Evolutionary conservation across 2,329 filamentous ascomycete genomes (phyloP).

Genomic region (Pseudogymnoascus sp.): DNA sequence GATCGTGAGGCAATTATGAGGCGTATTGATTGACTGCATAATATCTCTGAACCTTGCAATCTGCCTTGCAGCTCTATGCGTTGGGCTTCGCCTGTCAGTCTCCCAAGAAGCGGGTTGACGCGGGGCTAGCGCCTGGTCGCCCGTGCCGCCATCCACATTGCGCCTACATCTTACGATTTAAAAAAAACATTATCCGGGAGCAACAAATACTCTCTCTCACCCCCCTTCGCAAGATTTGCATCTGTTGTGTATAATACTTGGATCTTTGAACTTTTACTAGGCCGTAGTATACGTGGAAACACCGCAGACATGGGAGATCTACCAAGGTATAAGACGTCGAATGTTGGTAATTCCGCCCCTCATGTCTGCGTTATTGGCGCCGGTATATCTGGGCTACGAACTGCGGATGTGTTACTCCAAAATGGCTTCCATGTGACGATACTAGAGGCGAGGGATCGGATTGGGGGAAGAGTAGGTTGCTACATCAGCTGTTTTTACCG

Average conservation of each 20-base stretch:
- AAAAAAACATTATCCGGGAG: background rate
- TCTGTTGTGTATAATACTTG: background rate
- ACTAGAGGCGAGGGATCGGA: slow-evolving; percentile 47
- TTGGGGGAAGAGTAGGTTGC: slow-evolving; percentile 45
- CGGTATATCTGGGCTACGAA: slow-evolving; percentile 49
- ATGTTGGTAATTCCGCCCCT: background rate
- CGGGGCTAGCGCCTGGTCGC: background rate
- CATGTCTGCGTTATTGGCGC: slow-evolving; percentile 47
- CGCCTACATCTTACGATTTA: background rate
- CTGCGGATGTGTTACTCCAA: slow-evolving; percentile 47
- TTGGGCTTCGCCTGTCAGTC: background rate
- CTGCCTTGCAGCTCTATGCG: background rate
- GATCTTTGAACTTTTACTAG: background rate
- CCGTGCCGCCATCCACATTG: background rate
- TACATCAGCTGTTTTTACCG: background rate
- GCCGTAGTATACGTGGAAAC: background rate
- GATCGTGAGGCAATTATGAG: background rate
- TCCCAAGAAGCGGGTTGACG: background rate
- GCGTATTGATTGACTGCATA: background rate
- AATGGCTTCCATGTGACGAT: slow-evolving; percentile 49
- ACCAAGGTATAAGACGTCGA: background rate
- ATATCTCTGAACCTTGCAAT: background rate
- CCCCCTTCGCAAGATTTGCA: background rate
- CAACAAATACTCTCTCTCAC: background rate
- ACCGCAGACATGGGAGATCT: background rate